phyloP scores from a whole-genome alignment of 2,329 filamentous ascomycete species.

The Botrytis byssoidea region DNA sequence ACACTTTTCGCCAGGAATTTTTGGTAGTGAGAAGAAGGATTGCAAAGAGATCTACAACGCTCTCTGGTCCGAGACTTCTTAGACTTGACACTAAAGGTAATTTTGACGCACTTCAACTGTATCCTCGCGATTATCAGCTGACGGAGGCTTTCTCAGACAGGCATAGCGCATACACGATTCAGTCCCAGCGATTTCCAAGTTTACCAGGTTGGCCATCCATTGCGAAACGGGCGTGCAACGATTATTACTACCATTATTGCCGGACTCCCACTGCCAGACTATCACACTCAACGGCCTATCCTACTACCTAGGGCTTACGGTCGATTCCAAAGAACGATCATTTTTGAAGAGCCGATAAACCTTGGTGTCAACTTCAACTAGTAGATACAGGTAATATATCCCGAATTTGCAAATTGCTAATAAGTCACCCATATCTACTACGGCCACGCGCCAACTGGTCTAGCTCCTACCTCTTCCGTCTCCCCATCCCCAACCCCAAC shows the following conservation, averaged over 20 bases:
- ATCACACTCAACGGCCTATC: neutral
- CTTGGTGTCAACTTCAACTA: neutral
- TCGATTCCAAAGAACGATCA: neutral
- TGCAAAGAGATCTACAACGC: constrained; percentile 17
- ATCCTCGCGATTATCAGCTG: constrained; percentile 11
- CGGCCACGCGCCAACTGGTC: neutral
- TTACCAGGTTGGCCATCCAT: neutral
- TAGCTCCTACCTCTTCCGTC: neutral
- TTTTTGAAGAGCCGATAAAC: neutral
- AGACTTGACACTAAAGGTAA: neutral
- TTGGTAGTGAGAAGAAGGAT: neutral
- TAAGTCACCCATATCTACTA: neutral
- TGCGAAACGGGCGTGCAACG: neutral
- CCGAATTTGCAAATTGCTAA: neutral
- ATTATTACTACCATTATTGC: neutral
- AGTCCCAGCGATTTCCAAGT: neutral
- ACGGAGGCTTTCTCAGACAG: neutral
- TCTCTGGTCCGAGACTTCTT: neutral
- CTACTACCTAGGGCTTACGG: constrained; percentile 1
- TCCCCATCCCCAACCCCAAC: neutral
- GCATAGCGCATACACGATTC: neutral
- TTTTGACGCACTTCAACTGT: neutral
- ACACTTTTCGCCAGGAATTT: neutral
- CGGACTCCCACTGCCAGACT: neutral
- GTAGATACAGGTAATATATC: neutral